Evolutionary conservation across 2,329 filamentous ascomycete genomes (phyloP), one percentile per base, ranked within the genome.

Genomic region (Aspergillus sp.): DNA sequence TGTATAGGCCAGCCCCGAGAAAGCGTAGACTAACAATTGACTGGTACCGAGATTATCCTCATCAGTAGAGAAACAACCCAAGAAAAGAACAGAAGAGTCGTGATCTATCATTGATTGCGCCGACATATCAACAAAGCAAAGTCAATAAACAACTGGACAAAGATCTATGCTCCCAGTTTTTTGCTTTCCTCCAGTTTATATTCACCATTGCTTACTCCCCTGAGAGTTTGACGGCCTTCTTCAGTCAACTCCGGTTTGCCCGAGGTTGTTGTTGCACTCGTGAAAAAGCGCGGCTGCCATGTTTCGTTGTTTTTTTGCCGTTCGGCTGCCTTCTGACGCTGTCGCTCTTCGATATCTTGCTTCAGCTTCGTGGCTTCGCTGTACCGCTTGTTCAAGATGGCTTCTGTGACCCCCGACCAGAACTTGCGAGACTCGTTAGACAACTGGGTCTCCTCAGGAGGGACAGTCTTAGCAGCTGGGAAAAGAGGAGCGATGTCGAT

Each of bases 271-370:
- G 81, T 74, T 0, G 75, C 75, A 3, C 75, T 77, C 0, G 77
- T 83, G 70, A 98, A 98, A 72, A 95, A 98, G 39, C 89, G 78
- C n/a, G 93, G 93, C 56, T 84, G 76, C 83, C 88, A 98, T 30
- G 81, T 79, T 49, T 80, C 78, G 10, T 83, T 80, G 12, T 78
- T 78, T 41, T 78, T 77, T 63, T 91, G 86, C 39, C 93, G 79
- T 63, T 91, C 83, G 20, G 88, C 83, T 1, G 88, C 90, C 71
- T 88, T 91, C 60, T 87, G 81, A 27, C 93, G 79, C 72, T 98
- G 93, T 39, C 78, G 77, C 67, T 98, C 93, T 68, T 98, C 93
- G 9, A 98, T 81, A 60, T 95, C 89, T 51, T 89, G 82, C 74
- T 98, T 98, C 53, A 93, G 74, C 17, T 80, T 82, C 19, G 93